These are phyloP conservation scores for Nannizziopsis arthrosporioides DNA, from an alignment of 2,329 filamentous ascomycete genomes.

Conservation along the genomic window DNA sequence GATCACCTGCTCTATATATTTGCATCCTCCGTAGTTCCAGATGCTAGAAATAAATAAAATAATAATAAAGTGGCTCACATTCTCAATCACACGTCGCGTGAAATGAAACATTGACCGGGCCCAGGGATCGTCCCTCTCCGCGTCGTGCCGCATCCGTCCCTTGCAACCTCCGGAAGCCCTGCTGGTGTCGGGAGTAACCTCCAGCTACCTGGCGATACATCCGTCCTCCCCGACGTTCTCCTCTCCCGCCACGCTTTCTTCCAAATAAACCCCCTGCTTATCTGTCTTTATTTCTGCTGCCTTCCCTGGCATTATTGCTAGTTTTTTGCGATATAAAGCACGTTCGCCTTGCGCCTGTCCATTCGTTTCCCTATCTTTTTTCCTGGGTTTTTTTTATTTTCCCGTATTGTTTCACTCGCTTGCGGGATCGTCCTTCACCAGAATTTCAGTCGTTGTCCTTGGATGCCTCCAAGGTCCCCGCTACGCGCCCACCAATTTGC, in stretches of 20 bases:
- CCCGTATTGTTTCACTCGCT: not conserved
- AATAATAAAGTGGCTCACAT: not conserved
- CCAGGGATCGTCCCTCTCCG: conserved; percentile 1
- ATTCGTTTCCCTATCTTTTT: not conserved
- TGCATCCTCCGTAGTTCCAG: not conserved
- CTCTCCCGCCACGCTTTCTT: not conserved
- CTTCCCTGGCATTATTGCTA: not conserved
- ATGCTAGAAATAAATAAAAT: no score
- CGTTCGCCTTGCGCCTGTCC: not conserved
- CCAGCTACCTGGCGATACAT: conserved; percentile 1
- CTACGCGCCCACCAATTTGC: conserved; percentile 4
- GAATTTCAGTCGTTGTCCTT: conserved; percentile 8
- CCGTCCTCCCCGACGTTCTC: not conserved
- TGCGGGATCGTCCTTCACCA: conserved; percentile 3
- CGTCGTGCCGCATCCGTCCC: not conserved
- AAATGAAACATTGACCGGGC: conserved; percentile 4
- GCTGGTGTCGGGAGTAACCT: conserved; percentile 6
- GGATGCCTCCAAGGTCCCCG: conserved; percentile 16
- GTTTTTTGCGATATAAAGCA: not conserved
- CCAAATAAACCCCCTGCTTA: not conserved
- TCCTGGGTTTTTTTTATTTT: not conserved
- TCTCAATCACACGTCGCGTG: conserved; percentile 4
- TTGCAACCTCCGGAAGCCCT: not conserved
- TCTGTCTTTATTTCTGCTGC: not conserved
- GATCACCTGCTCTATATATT: not conserved